Base-by-base conservation (phyloP, 108 stramenopile genomes). In the Cyclotella kingstonii region DNA sequence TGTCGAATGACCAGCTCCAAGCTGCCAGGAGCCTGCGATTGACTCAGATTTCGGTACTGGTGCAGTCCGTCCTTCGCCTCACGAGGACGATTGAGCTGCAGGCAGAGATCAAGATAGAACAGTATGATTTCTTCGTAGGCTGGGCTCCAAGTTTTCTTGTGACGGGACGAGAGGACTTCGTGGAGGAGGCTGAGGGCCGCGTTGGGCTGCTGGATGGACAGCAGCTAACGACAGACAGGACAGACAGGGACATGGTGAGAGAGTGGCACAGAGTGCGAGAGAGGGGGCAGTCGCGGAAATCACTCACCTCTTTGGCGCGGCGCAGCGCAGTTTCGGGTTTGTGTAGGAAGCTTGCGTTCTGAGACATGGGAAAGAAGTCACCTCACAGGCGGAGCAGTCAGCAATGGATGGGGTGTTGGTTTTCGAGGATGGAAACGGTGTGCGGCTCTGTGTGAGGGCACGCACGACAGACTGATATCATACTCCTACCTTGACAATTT, bases 31-130 rank as follows among this genome's bases (percentile, higher is more conserved):
- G 95, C 96, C 58, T 95, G 91, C 48, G 84, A 67, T 72, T 96
- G 94, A 21, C 80, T 79, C 53, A 99, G 62, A 65, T 97, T 98
- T 12, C 98, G 77, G 73, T 98, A 99, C 75, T 98, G 97, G 57
- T 98, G 96, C 45, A 99, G 73, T 4, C 97, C 98, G 61, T 99
- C 98, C 80, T 99, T 99, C 41, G 96, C 97, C 68, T 92, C 91
- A 34, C 84, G 74, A 6, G 87, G 76, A 39, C 84, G 74, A 70
- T 91, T 78, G 14, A 95, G 68, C 30, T 94, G 81, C 33, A 99
- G 78, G 66, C 96, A 96, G 19, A 99, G 80, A 54, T 96, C 80
- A 58, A 99, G 54, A 80, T 96, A 96, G 31, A 80, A 60, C 45
- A 96, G 62, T 87, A 97, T 96, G 55, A 99, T 93, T 63, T 87